Evolutionary conservation across 257 asterid species (phyloP).

Genomic region (Striga asiatica): DNA sequence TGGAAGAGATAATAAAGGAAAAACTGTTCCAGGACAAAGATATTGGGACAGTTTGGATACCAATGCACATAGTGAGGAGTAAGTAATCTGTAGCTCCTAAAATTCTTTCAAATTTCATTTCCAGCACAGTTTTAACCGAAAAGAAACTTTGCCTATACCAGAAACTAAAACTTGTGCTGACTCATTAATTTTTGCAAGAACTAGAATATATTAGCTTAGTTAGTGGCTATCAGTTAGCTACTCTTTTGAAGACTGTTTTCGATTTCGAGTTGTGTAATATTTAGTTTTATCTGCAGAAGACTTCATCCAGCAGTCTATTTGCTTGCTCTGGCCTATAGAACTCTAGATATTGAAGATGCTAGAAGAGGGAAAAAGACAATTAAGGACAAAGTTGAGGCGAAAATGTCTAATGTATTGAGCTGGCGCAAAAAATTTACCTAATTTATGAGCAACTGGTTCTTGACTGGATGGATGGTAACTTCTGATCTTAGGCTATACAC

Average conservation of each 20-base stretch:
- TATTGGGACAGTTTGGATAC: slow-evolving; percentile 57
- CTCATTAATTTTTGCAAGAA: too few relatives aligned
- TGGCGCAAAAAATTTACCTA: slow-evolving; percentile 51
- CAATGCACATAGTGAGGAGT: slow-evolving; percentile 46
- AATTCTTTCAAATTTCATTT: slow-evolving; percentile 5
- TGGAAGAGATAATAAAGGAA: slow-evolving; percentile 69
- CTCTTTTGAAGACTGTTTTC: background rate
- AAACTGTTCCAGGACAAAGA: slow-evolving; percentile 52
- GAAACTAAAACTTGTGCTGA: background rate
- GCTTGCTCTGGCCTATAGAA: slow-evolving; percentile 85
- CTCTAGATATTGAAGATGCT: slow-evolving; percentile 72
- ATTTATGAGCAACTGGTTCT: slow-evolving; percentile 10
- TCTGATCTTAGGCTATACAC: slow-evolving; percentile 2
- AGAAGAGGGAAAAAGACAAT: slow-evolving; percentile 38
- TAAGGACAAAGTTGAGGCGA: slow-evolving; percentile 50
- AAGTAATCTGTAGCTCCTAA: slow-evolving; percentile 28
- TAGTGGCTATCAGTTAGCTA: background rate
- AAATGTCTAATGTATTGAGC: slow-evolving; percentile 37
- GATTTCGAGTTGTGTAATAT: slow-evolving; percentile 5
- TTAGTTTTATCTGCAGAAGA: slow-evolving; percentile 50
- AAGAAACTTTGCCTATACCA: slow-evolving; percentile 6
- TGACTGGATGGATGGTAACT: slow-evolving; percentile 12
- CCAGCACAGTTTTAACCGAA: background rate
- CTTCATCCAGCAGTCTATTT: slow-evolving; percentile 91
- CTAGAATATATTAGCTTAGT: too few relatives aligned